Evolutionary conservation across 2,329 filamentous ascomycete genomes (phyloP).

Genomic region (Tolypocladium nubicola): DNA sequence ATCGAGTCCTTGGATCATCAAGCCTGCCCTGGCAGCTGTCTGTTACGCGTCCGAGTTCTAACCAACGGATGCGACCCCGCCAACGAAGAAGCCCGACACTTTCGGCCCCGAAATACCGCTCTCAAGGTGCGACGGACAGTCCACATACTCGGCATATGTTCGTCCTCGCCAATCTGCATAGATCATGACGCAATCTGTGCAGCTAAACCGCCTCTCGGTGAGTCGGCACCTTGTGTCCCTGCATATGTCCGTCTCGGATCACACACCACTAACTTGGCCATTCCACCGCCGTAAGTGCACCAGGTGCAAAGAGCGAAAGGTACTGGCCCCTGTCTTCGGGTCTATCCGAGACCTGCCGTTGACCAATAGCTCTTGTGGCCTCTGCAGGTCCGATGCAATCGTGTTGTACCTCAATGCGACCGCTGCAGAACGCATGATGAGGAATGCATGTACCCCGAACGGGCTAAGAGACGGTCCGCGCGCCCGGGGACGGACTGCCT

Average conservation of each 20-base stretch:
- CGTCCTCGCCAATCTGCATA: neutral
- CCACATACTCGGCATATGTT: neutral
- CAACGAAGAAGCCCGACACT: neutral
- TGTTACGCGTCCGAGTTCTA: neutral
- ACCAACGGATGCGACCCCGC: neutral
- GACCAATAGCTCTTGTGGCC: neutral
- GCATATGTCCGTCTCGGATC: neutral
- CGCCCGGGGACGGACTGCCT: neutral
- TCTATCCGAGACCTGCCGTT: neutral
- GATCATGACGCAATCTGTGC: neutral
- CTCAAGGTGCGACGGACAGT: too few species aligned
- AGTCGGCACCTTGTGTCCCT: neutral
- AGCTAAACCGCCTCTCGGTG: neutral
- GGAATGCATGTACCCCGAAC: neutral
- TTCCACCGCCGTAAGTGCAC: neutral
- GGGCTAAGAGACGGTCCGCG: neutral
- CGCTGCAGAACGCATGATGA: neutral
- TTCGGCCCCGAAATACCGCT: neutral
- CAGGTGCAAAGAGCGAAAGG: neutral
- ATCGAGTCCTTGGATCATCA: neutral
- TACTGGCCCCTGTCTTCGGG: neutral
- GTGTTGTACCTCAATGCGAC: neutral
- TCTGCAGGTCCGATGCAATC: neutral
- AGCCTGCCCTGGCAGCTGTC: neutral
- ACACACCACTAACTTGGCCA: neutral